Base-by-base conservation (phyloP, 176 grass and related monocot genomes). In the Oryza longistaminata region DNA sequence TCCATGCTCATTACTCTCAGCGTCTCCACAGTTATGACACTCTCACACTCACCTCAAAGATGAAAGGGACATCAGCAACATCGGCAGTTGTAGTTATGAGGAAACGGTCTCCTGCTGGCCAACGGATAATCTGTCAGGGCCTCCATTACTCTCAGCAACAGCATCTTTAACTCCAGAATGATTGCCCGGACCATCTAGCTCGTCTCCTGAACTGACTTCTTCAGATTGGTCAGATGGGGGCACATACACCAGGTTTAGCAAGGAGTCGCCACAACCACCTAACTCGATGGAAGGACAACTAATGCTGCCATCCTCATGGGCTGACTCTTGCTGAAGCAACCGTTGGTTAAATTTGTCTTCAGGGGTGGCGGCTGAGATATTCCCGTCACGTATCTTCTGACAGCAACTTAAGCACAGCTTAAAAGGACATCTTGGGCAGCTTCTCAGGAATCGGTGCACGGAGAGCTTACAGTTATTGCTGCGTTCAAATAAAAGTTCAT, bases 401-500 rank as follows among this genome's bases (percentile, higher is more conserved):
- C 93, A 93, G 85, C 95, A 98, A 75, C 82, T 90, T 88, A 98
- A 72, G 87, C 95, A 98, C 26, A 99, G 72, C 82, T 94, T 94
- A 64, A 86, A 94, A 13, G 93, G 85, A 82, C 97, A 99, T 33
- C 82, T 84, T 49, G 90, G 88, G 69, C 97, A 99, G 92, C 88
- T 92, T 84, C 91, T 89, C 31, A 86, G 76, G 78, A 96, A 86
- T 90, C 91, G 72, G 16, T 77, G 22, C 35, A 82, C 77, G 21
- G 84, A 77, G 15, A 68, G 71, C 88, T 90, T 90, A 74, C 97
- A 99, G 68, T 84, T 89, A 87, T 96, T 96, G 74, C 97, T 99
- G 90, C 17, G 85, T 82, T 80, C 43, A 85, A 66, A 55, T n/a
- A 83, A 37, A 3, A 88, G 3, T 70, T 21, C 2, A 74, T 66